A percentile compares a stretch with the other conserved stretches of the same genome.
Evolutionary conservation across 1,284 basidiomycete species (phyloP).

Genomic region (Kalmanozyma brasiliensis): DNA sequence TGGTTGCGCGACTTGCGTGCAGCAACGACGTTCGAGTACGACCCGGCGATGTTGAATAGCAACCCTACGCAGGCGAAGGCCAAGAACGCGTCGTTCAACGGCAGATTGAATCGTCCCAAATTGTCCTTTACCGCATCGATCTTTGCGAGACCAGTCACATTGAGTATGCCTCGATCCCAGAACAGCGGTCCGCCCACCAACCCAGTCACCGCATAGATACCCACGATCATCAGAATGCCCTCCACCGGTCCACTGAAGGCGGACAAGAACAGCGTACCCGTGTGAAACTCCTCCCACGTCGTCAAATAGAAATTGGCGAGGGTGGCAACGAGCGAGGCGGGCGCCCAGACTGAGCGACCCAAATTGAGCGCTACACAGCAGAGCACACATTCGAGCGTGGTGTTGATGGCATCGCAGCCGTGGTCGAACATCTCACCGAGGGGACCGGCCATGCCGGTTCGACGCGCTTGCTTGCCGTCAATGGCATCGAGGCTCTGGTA

Average conservation of each 20-base stretch:
- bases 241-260: constrained; percentile 95
- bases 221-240: constrained; percentile 87
- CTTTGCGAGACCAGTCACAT: constrained; percentile 74
- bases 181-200: constrained; percentile 72
- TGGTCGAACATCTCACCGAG: constrained; percentile 97
- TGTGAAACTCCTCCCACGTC: constrained; percentile 98
- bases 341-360: constrained; percentile 94
- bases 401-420: constrained; percentile 86
- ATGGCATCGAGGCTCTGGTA: constrained; percentile 92
- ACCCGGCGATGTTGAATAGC: constrained; percentile 81
- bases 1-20: constrained; percentile 37
- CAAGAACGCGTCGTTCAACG: constrained; percentile 89
- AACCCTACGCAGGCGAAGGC: constrained; percentile 80
- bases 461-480: constrained; percentile 92
- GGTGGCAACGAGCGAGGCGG: constrained; percentile 84
- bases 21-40: constrained; percentile 57
- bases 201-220: constrained; percentile 80
- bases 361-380: constrained; percentile 75
- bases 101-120: constrained; percentile 74
- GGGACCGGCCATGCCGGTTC: constrained; percentile 95
- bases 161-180: constrained; percentile 82
- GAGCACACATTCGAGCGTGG: constrained; percentile 72
- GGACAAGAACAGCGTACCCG: constrained; percentile 73
- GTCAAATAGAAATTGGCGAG: constrained; percentile 92
- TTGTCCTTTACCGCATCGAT: constrained; percentile 62